Evolutionary conservation across 345 rosid species (phyloP).

Genomic region (Physaria fendleri): DNA sequence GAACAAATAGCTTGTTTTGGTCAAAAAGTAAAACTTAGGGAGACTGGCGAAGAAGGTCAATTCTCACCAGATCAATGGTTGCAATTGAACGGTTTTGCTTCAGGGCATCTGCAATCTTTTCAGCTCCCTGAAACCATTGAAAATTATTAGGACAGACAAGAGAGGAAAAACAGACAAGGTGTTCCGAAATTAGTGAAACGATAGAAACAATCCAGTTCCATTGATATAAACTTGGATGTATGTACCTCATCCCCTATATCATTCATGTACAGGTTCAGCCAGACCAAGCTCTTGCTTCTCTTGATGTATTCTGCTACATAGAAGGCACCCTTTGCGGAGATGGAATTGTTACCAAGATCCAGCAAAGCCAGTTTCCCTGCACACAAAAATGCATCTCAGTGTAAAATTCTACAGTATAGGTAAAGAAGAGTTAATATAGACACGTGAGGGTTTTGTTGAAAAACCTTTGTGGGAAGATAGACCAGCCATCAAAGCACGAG

Average conservation of each 20-base stretch:
- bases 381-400: slow-evolving; percentile 23
- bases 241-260: slow-evolving; percentile 95
- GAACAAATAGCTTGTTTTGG: neutral
- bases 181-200: neutral
- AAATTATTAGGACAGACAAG: neutral
- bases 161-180: neutral
- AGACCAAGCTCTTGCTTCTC: slow-evolving; percentile 83
- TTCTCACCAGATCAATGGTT: slow-evolving; percentile 79
- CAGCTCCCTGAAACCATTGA: slow-evolving; percentile 64
- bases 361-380: slow-evolving; percentile 64
- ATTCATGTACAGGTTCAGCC: slow-evolving; percentile 96
- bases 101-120: slow-evolving; percentile 74
- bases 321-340: slow-evolving; percentile 74
- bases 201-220: neutral
- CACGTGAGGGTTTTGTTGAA: neutral
- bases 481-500: slow-evolving; percentile 71
- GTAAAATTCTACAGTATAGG: neutral
- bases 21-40: neutral
- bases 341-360: slow-evolving; percentile 91
- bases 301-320: slow-evolving; percentile 77
- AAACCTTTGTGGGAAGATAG: slow-evolving; percentile 84
- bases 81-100: slow-evolving; percentile 67
- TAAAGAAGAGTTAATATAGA: neutral
- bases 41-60: slow-evolving; percentile 11
- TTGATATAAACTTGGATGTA: neutral